Percentiles rank a stretch among this genome's conserved stretches.
phyloP scores from a whole-genome alignment of 2,329 filamentous ascomycete genomes.

The Fusarium virguliforme region DNA sequence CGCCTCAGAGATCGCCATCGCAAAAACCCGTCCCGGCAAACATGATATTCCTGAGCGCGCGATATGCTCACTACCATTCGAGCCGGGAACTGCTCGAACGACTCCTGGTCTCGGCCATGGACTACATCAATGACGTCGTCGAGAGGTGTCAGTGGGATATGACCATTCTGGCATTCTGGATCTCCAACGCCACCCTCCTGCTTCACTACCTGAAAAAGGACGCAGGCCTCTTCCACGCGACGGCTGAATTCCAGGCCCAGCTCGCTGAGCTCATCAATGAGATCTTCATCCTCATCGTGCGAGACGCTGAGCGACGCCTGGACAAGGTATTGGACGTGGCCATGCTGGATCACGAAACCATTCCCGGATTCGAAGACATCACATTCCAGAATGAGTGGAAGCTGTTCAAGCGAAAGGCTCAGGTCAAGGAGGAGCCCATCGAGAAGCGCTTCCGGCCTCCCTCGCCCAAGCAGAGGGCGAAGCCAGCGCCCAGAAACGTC shows the following conservation, averaged over 20 bases:
- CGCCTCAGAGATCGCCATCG: conserved; percentile 92
- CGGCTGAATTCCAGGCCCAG: conserved; percentile 91
- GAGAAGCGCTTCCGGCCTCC: conserved; percentile 94
- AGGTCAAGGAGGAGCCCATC: conserved; percentile 89
- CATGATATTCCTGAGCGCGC: conserved; percentile 93
- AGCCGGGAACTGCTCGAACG: conserved; percentile 86
- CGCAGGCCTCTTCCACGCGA: conserved; percentile 82
- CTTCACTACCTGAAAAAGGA: conserved; percentile 98
- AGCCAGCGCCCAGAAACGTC: conserved; percentile 93
- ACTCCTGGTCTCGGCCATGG: conserved; percentile 88
- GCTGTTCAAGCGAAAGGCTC: conserved; percentile 91
- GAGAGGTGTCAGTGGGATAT: conserved; percentile 98
- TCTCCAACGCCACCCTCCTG: conserved; percentile 95
- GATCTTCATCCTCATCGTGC: conserved; percentile 97
- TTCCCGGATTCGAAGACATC: conserved; percentile 96
- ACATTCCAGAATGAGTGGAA: conserved; percentile 99
- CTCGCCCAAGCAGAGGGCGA: conserved; percentile 92
- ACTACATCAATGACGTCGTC: conserved; percentile 97
- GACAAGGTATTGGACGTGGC: conserved; percentile 95
- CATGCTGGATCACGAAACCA: conserved; percentile 98
- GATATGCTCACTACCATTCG: conserved; percentile 97
- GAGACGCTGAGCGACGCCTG: conserved; percentile 94
- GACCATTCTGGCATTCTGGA: conserved; percentile 99
- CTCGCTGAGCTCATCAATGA: conserved; percentile 96
- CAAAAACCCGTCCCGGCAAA: conserved; percentile 98